Conservation (phyloP, 2,329 filamentous ascomycete genomes). For the Pseudocercospora cruenta region DNA sequence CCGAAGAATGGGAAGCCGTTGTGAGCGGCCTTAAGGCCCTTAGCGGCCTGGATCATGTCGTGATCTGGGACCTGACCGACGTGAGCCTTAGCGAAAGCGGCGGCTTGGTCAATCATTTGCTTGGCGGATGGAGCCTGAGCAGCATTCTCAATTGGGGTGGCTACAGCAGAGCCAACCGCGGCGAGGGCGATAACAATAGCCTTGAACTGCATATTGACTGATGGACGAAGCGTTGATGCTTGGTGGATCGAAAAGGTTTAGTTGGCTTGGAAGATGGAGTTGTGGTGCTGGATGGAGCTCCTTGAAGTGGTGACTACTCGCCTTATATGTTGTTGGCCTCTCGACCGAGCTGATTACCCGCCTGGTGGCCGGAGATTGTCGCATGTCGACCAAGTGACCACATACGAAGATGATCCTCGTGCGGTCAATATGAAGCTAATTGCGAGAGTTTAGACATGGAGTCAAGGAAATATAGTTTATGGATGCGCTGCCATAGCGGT, state of each 20-base stretch:
- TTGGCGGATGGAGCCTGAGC: background rate
- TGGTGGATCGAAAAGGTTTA: background rate
- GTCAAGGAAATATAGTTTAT: background rate
- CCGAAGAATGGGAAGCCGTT: background rate
- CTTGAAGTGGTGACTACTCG: background rate
- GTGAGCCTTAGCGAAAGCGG: background rate
- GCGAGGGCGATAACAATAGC: background rate
- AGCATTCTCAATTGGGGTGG: background rate
- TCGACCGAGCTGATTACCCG: background rate
- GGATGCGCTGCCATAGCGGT: background rate
- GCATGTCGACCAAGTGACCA: background rate
- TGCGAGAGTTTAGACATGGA: background rate
- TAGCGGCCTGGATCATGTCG: background rate
- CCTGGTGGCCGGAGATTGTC: background rate
- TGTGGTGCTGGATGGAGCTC: background rate
- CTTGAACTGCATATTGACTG: conserved; percentile 13
- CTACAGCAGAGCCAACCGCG: conserved; percentile 10
- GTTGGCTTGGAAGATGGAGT: background rate
- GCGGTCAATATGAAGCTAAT: background rate
- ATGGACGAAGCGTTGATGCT: background rate
- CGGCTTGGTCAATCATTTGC: background rate
- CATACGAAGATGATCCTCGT: background rate
- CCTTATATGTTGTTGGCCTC: background rate
- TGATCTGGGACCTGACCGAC: background rate
- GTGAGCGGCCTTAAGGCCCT: background rate